Conservation (phyloP, 2,329 filamentous ascomycete genomes). For the Septoria petroselini region DNA sequence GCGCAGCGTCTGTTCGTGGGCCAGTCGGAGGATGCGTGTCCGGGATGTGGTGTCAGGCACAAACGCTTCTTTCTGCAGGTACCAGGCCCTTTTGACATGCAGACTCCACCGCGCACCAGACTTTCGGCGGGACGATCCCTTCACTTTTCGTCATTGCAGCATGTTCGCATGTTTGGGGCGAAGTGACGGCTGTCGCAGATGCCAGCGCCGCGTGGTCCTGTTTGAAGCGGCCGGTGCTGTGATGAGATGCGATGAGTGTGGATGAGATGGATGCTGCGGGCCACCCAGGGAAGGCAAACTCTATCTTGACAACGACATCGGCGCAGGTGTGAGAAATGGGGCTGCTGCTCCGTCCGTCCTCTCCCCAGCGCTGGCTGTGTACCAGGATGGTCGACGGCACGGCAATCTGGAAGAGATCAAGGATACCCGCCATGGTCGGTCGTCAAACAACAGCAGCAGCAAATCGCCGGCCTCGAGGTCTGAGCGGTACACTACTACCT, state of each 20-base stretch:
- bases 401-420: conserved; percentile 5
- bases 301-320: conserved; percentile 6
- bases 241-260: no score
- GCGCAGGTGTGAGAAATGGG: background rate
- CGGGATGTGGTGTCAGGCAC: conserved; percentile 22
- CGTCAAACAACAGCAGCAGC: conserved; percentile 7
- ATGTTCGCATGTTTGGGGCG: conserved; percentile 13
- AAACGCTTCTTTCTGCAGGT: conserved; percentile 26
- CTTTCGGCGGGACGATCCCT: conserved; percentile 9
- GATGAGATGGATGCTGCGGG: no score
- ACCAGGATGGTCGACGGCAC: conserved; percentile 10
- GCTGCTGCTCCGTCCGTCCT: conserved; percentile 4
- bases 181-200: background rate
- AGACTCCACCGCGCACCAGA: conserved; percentile 9
- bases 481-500: conserved; percentile 11
- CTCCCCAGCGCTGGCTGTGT: conserved; percentile 3
- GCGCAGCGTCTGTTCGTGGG: conserved; percentile 6
- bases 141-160: conserved; percentile 14
- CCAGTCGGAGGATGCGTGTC: conserved; percentile 23
- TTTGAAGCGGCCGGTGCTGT: background rate
- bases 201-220: background rate
- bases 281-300: background rate
- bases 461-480: background rate
- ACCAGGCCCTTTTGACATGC: conserved; percentile 13
- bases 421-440: conserved; percentile 3